phyloP scores from a whole-genome alignment of 23 red algal genomes.

The Chondrus crispus region DNA sequence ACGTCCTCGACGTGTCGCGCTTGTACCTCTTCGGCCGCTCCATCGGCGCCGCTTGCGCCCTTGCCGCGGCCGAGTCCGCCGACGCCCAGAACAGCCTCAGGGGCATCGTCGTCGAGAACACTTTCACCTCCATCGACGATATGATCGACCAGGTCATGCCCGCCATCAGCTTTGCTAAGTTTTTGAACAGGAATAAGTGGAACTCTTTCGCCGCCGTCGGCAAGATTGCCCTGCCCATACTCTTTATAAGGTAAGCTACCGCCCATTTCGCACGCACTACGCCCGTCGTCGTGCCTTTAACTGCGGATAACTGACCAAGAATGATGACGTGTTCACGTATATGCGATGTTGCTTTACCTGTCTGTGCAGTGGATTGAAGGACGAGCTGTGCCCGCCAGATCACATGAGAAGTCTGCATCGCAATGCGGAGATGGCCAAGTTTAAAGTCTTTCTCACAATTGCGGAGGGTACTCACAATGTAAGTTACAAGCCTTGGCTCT shows the following conservation, averaged over 20 bases:
- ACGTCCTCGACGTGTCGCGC: conserved; percentile 48
- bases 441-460: conserved; percentile 54
- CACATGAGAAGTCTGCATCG: conserved; percentile 64
- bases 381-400: conserved; percentile 82
- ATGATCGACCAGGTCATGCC: conserved; percentile 90
- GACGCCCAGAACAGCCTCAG: conserved; percentile 21
- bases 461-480: conserved; percentile 81
- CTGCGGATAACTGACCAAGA: too few relatives aligned
- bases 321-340: too few relatives aligned
- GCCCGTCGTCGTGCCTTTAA: too few relatives aligned
- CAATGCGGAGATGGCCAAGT: not conserved
- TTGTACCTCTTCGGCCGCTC: conserved; percentile 81
- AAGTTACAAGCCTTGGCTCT: not conserved
- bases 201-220: conserved; percentile 53
- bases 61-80: conserved; percentile 41
- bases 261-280: too few relatives aligned
- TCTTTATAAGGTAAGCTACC: conserved; percentile 76
- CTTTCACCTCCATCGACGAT: conserved; percentile 82
- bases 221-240: conserved; percentile 56
- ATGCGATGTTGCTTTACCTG: not conserved
- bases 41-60: conserved; percentile 83
- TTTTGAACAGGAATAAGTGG: conserved; percentile 90
- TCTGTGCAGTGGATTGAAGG: conserved; percentile 43
- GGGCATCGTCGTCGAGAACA: conserved; percentile 94
- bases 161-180: conserved; percentile 62